Percentiles rank a stretch among this genome's conserved stretches.
These are phyloP conservation scores for Dryas integrifolia DNA, from an alignment of 331 rosid species.

Conservation along the genomic window DNA sequence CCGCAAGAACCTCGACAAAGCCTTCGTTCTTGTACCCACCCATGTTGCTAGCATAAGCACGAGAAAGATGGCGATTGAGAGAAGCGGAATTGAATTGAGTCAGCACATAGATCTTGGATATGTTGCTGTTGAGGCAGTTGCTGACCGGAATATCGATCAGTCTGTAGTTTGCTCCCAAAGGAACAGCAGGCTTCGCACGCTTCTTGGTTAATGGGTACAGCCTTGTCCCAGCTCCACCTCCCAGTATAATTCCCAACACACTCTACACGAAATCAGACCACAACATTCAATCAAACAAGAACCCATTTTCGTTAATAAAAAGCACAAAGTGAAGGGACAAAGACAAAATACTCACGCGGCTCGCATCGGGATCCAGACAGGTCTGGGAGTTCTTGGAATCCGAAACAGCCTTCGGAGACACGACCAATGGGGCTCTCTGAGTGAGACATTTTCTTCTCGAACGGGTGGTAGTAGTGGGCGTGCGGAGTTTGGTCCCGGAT, in stretches of 20 bases:
- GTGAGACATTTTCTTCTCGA: background rate
- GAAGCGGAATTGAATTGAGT: slow-evolving; percentile 98
- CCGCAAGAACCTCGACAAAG: slow-evolving; percentile 96
- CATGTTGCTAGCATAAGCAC: slow-evolving; percentile 93
- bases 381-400: slow-evolving; percentile 87
- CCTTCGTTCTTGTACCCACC: slow-evolving; percentile 96
- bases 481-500: slow-evolving; percentile 46
- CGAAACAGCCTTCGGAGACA: slow-evolving; percentile 79
- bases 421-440: slow-evolving; percentile 35
- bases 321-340: background rate
- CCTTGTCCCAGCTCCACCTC: slow-evolving; percentile 98
- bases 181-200: slow-evolving; percentile 98
- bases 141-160: slow-evolving; percentile 95
- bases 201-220: slow-evolving; percentile 92
- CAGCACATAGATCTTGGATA: slow-evolving; percentile 90
- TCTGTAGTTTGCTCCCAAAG: slow-evolving; percentile 95
- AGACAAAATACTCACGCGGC: slow-evolving; percentile 53
- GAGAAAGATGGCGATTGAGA: slow-evolving; percentile 86
- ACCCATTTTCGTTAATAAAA: background rate
- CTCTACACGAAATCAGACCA: slow-evolving; percentile 48
- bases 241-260: slow-evolving; percentile 89
- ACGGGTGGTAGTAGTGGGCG: slow-evolving; percentile 18
- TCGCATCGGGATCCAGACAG: slow-evolving; percentile 98
- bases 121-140: slow-evolving; percentile 89
- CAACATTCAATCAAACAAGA: background rate